Conservation (phyloP, 805 yeast species). For the Pichia pseudocactophila region DNA sequence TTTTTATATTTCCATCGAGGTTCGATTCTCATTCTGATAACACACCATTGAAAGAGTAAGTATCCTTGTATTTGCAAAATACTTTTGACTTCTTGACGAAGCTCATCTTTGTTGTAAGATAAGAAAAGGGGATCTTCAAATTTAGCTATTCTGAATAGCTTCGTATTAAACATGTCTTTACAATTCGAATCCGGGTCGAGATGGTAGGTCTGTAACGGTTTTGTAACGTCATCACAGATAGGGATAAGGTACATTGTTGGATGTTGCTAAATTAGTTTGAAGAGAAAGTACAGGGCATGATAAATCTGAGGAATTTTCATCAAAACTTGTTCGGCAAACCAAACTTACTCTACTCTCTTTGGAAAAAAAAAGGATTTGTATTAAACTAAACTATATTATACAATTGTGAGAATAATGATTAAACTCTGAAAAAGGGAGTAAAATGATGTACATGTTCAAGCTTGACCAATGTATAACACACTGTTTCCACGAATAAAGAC, state of each 20-base stretch:
- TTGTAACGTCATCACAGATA: not conserved
- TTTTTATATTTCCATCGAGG: constrained; percentile 1
- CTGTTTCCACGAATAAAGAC: constrained; percentile 83
- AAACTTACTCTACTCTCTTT: too few relatives aligned
- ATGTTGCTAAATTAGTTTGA: too few relatives aligned
- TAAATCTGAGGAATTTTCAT: too few relatives aligned
- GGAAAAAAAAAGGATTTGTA: too few relatives aligned
- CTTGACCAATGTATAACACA: constrained; percentile 41
- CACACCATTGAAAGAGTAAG: constrained; percentile 1
- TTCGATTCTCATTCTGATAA: constrained; percentile 1
- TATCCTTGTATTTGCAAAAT: not conserved
- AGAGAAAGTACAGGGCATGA: too few relatives aligned
- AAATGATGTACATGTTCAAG: not conserved
- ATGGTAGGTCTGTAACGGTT: not conserved
- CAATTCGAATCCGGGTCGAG: not conserved
- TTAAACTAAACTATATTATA: not conserved
- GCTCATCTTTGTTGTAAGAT: not conserved
- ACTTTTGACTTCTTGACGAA: not conserved
- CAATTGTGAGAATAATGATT: not conserved
- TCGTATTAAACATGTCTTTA: not conserved
- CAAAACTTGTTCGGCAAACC: too few relatives aligned
- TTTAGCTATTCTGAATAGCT: not conserved
- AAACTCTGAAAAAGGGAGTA: too few relatives aligned
- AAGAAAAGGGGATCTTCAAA: too few relatives aligned
- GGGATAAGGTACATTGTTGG: constrained; percentile 2